Conservation (phyloP, 2,329 filamentous ascomycete species). For the Dactylellina sp. region DNA sequence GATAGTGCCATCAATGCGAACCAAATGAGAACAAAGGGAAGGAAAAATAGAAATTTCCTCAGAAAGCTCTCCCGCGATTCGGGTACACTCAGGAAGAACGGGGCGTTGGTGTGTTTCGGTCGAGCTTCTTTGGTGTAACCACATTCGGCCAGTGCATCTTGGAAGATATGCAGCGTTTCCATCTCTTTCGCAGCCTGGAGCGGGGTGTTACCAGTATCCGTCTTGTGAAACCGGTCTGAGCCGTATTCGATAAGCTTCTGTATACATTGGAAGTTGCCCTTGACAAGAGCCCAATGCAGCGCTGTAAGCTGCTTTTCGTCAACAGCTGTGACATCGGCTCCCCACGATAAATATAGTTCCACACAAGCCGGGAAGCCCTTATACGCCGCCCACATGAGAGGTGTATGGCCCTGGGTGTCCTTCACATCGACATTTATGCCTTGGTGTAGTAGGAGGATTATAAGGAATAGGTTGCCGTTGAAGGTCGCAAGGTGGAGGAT, state of each 20-base stretch:
- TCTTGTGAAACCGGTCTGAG: constrained; percentile 90
- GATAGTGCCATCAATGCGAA: constrained; percentile 78
- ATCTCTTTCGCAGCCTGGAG: constrained; percentile 87
- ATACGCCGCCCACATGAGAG: constrained; percentile 98
- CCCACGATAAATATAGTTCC: constrained; percentile 92
- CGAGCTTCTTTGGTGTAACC: constrained; percentile 85
- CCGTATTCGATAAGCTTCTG: constrained; percentile 96
- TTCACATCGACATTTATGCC: constrained; percentile 92
- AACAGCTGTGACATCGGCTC: constrained; percentile 87
- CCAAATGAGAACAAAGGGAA: constrained; percentile 83
- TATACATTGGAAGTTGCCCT: constrained; percentile 87
- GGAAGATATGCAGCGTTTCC: constrained; percentile 85
- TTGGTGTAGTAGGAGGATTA: constrained; percentile 90
- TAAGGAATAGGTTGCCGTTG: constrained; percentile 91
- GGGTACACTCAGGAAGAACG: constrained; percentile 53
- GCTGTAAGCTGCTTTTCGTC: constrained; percentile 96
- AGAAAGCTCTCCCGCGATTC: constrained; percentile 69
- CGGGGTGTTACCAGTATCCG: constrained; percentile 89
- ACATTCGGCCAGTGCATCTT: constrained; percentile 81
- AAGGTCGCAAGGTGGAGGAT: constrained; percentile 97
- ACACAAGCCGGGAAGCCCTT: constrained; percentile 94
- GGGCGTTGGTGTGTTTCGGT: constrained; percentile 68
- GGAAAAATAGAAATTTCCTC: constrained; percentile 87
- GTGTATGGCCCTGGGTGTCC: constrained; percentile 90
- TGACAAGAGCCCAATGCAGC: constrained; percentile 95